These are phyloP conservation scores for Diaporthe sp. DNA, from an alignment of 2,329 filamentous ascomycete genomes.

Conservation along the genomic window DNA sequence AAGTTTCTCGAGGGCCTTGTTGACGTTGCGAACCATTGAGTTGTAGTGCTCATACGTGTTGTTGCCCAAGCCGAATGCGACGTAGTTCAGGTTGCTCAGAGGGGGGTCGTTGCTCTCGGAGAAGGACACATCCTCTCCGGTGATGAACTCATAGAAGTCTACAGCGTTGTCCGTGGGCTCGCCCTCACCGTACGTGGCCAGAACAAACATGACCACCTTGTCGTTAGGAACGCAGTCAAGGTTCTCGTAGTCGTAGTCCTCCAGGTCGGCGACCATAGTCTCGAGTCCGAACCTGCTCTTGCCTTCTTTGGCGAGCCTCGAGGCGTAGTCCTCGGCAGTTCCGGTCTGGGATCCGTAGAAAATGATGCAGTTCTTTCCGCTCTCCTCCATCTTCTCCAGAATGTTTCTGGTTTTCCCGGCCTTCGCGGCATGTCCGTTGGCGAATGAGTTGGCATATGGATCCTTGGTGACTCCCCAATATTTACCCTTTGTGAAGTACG, in stretches of 20 bases:
- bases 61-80: constrained; percentile 96
- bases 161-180: constrained; percentile 99
- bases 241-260: constrained; percentile 98
- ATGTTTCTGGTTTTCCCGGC: constrained; percentile 91
- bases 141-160: constrained; percentile 98
- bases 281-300: constrained; percentile 96
- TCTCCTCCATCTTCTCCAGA: constrained; percentile 95
- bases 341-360: constrained; percentile 99
- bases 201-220: constrained; percentile 93
- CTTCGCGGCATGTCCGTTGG: constrained; percentile 78
- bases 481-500: constrained; percentile 98
- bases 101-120: constrained; percentile 80
- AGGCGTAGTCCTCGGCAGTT: constrained; percentile 98
- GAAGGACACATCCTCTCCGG: constrained; percentile 84
- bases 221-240: constrained; percentile 89
- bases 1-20: constrained; percentile 83
- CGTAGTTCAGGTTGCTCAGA: constrained; percentile 88
- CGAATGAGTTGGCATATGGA: constrained; percentile 84
- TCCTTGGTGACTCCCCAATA: constrained; percentile 92
- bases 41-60: constrained; percentile 99
- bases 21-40: constrained; percentile 94
- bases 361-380: constrained; percentile 95
- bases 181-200: constrained; percentile 97
- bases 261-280: constrained; percentile 97
- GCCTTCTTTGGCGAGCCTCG: constrained; percentile 95